Percentiles rank a stretch among this genome's conserved stretches.
Evolutionary conservation across 2,329 filamentous ascomycete genomes (phyloP).

Genomic region (Claviceps quebecensis): DNA sequence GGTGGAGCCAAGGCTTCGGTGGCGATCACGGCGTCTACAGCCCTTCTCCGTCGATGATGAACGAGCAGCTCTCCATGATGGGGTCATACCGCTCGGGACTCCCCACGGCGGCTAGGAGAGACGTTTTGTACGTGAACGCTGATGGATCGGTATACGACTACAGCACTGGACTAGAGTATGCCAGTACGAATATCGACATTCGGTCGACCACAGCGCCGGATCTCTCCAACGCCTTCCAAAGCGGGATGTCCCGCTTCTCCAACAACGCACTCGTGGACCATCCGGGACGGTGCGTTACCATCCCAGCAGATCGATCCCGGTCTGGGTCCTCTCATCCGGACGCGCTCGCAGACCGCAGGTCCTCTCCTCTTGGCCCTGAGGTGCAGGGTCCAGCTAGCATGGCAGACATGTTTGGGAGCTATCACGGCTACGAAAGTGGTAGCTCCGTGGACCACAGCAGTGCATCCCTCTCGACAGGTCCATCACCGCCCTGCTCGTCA

Average conservation of each 20-base stretch:
- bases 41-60: constrained; percentile 12
- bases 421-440: constrained; percentile 1
- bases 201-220: constrained; percentile 9
- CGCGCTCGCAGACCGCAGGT: not conserved
- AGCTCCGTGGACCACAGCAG: not conserved
- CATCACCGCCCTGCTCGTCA: not conserved
- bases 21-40: constrained; percentile 14
- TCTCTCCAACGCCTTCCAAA: constrained; percentile 11
- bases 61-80: constrained; percentile 13
- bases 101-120: constrained; percentile 8
- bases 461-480: not conserved
- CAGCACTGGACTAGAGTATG: constrained; percentile 6
- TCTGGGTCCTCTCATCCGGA: not conserved
- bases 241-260: constrained; percentile 5
- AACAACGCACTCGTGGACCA: constrained; percentile 3
- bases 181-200: constrained; percentile 8
- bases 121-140: constrained; percentile 14
- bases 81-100: constrained; percentile 13
- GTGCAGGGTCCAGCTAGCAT: not conserved
- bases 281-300: not conserved
- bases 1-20: constrained; percentile 13
- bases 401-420: not conserved
- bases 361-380: not conserved
- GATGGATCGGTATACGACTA: constrained; percentile 16
- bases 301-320: not conserved